Evolutionary conservation across 148 eudicot species (phyloP).

Genomic region (Silene conica): DNA sequence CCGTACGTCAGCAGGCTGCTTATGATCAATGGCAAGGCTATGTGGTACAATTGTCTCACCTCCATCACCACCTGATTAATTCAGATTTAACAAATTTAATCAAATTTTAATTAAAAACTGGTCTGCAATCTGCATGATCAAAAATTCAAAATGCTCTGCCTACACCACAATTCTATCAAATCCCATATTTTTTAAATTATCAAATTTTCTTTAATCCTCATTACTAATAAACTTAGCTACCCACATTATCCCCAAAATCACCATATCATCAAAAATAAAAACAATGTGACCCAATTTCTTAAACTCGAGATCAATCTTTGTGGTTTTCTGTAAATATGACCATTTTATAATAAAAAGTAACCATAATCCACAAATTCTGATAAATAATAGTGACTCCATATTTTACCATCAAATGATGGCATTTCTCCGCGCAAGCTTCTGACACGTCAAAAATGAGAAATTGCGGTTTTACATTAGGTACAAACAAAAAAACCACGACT

Average conservation of each 20-base stretch:
- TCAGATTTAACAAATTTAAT: not conserved
- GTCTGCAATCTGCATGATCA: not conserved
- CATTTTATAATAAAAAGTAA: too few species aligned
- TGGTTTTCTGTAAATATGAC: too few species aligned
- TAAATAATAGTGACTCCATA: too few species aligned
- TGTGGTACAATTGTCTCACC: conserved; percentile 41
- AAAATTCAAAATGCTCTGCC: not conserved
- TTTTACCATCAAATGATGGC: too few species aligned
- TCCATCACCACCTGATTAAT: conserved; percentile 42
- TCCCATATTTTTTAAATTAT: not conserved
- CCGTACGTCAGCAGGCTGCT: conserved; percentile 57
- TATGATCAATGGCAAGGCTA: conserved; percentile 62
- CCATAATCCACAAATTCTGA: too few species aligned
- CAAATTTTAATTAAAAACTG: not conserved
- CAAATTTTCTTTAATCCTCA: not conserved
- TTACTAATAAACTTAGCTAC: not conserved
- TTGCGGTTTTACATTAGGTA: not conserved
- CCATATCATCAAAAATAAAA: not conserved
- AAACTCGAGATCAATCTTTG: not conserved
- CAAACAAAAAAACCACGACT: not conserved
- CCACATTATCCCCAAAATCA: not conserved
- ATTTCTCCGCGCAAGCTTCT: too few species aligned
- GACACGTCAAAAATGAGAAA: too few species aligned
- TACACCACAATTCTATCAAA: not conserved
- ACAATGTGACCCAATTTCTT: not conserved